Evolutionary conservation across 2,329 filamentous ascomycete genomes (phyloP).

Genomic region (Cercospora sp.): DNA sequence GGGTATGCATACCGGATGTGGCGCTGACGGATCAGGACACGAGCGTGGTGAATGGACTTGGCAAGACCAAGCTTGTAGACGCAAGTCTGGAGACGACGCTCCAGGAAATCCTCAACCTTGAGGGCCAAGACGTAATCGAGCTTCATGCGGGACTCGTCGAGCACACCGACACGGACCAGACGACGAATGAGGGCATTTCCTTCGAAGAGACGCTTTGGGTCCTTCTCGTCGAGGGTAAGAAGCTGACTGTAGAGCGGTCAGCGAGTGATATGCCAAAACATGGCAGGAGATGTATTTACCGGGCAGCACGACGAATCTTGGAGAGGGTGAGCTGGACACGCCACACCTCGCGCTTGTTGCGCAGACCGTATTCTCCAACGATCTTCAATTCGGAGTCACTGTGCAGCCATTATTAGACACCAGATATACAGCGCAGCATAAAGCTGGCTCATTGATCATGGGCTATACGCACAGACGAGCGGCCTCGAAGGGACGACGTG

Average conservation of each 20-base stretch:
- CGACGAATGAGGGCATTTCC: slow-evolving; percentile 99
- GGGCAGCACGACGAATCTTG: slow-evolving; percentile 99
- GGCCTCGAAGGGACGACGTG: slow-evolving; percentile 97
- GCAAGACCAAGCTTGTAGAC: slow-evolving; percentile 99
- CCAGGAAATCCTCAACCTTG: slow-evolving; percentile 99
- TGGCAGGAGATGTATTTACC: slow-evolving; percentile 60
- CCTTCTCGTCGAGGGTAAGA: slow-evolving; percentile 99
- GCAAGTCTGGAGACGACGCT: slow-evolving; percentile 98
- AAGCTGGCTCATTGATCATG: slow-evolving; percentile 94
- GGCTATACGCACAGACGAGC: slow-evolving; percentile 96
- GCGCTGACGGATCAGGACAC: slow-evolving; percentile 98
- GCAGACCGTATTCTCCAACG: slow-evolving; percentile 99
- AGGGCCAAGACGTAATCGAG: slow-evolving; percentile 99
- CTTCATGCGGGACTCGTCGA: slow-evolving; percentile 99
- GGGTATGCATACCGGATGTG: slow-evolving; percentile 76
- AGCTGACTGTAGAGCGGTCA: slow-evolving; percentile 73
- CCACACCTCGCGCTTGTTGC: slow-evolving; percentile 99
- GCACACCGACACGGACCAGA: slow-evolving; percentile 98
- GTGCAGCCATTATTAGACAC: slow-evolving; percentile 66
- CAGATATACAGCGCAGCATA: slow-evolving; percentile 93
- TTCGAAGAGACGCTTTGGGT: slow-evolving; percentile 99
- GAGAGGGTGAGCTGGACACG: slow-evolving; percentile 98
- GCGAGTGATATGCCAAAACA: slow-evolving; percentile 19
- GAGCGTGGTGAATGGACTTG: slow-evolving; percentile 99
- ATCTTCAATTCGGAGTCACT: slow-evolving; percentile 99